A percentile compares a stretch with the other conserved stretches of the same genome.
Conservation (phyloP, 2,329 filamentous ascomycete species). For the Gaeumannomyces tritici region DNA sequence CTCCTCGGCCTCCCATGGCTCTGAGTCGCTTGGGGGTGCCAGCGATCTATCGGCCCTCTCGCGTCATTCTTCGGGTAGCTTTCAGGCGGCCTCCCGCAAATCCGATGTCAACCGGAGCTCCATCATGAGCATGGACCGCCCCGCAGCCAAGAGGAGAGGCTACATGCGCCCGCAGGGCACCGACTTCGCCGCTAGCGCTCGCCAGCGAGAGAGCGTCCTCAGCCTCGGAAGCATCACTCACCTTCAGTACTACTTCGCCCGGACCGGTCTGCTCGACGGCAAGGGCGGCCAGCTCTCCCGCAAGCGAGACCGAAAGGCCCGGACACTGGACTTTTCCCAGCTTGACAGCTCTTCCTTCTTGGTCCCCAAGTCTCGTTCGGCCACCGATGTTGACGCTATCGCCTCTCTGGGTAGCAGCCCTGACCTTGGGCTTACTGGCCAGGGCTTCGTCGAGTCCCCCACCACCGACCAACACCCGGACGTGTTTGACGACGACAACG, state of each 20-base stretch:
- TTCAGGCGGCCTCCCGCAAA: conserved; percentile 28
- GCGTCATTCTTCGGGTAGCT: conserved; percentile 56
- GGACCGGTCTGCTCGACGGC: conserved; percentile 85
- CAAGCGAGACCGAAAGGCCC: conserved; percentile 46
- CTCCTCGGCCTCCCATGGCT: conserved; percentile 49
- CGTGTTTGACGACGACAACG: conserved; percentile 14
- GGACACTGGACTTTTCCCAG: conserved; percentile 47
- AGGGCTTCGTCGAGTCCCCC: conserved; percentile 33
- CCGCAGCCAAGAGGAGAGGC: conserved; percentile 52
- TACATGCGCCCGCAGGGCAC: conserved; percentile 84
- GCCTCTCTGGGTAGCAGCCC: conserved; percentile 51
- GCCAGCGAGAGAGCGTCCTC: conserved; percentile 88
- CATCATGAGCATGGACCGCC: conserved; percentile 12
- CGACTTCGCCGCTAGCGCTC: conserved; percentile 82
- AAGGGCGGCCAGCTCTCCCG: conserved; percentile 81
- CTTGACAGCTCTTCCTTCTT: conserved; percentile 33
- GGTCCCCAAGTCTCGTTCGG: conserved; percentile 14
- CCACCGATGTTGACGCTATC: conserved; percentile 46
- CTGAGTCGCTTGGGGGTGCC: conserved; percentile 48
- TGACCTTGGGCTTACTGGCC: conserved; percentile 25
- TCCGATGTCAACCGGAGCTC: conserved; percentile 25
- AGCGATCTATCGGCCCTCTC: conserved; percentile 38
- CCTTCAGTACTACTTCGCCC: conserved; percentile 95
- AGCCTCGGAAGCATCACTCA: conserved; percentile 94
- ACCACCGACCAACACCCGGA: conserved; percentile 28